A percentile compares a stretch with the other conserved stretches of the same genome.
Evolutionary conservation across 148 eudicot species (phyloP).

Genomic region (Chenopodium formosanum): DNA sequence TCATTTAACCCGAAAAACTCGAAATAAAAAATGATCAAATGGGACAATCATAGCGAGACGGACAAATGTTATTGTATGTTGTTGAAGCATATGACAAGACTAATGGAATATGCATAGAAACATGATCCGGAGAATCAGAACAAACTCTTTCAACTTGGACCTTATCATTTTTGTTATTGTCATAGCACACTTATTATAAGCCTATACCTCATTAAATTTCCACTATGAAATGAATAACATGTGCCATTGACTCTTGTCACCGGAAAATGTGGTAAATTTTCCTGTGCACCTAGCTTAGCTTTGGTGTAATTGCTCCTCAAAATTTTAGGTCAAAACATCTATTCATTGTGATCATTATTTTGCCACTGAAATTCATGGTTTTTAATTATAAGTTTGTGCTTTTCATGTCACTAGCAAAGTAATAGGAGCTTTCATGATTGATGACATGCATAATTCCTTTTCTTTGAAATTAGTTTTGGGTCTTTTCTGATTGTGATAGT

Average conservation of each 20-base stretch:
- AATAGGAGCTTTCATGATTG: conserved; percentile 4
- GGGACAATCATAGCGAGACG: background rate
- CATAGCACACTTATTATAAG: background rate
- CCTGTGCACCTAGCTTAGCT: background rate
- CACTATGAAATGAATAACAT: conserved; percentile 12
- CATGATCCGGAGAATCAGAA: conserved; percentile 26
- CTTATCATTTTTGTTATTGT: background rate
- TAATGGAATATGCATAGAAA: background rate
- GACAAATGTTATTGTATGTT: conserved; percentile 1
- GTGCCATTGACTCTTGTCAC: conserved; percentile 27
- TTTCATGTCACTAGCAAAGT: conserved; percentile 19
- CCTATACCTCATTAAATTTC: background rate
- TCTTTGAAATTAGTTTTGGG: background rate
- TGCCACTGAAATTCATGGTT: conserved; percentile 1
- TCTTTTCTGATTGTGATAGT: conserved; percentile 29
- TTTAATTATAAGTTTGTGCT: conserved; percentile 15
- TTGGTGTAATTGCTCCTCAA: conserved; percentile 3
- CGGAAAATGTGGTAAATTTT: conserved; percentile 9
- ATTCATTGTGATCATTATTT: background rate
- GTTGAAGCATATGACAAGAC: conserved; percentile 6
- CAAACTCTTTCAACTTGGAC: conserved; percentile 11
- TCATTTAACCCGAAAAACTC: no score
- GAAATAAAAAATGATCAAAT: no score
- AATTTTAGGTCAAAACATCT: conserved; percentile 21
- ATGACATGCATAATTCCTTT: background rate